Evolutionary conservation across 2,329 filamentous ascomycete species (phyloP).

Genomic region (Sarocladium oryzae): DNA sequence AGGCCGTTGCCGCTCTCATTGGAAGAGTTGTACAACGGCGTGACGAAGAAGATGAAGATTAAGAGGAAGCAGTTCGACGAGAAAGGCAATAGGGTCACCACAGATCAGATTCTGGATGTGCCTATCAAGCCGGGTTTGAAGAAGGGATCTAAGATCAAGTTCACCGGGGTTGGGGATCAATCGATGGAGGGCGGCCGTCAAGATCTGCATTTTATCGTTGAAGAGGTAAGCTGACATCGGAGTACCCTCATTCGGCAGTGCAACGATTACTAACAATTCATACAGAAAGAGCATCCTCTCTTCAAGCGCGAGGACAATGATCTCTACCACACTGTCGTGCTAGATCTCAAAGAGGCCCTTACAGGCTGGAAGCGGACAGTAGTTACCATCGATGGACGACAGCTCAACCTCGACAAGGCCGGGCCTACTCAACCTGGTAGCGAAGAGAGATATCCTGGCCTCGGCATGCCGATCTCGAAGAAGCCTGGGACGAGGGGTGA

Average conservation of each 20-base stretch:
- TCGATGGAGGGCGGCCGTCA: constrained; percentile 85
- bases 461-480: constrained; percentile 95
- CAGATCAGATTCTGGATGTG: constrained; percentile 88
- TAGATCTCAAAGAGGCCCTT: constrained; percentile 87
- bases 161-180: constrained; percentile 94
- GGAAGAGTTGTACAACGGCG: constrained; percentile 82
- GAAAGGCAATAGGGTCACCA: constrained; percentile 70
- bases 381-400: constrained; percentile 85
- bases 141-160: constrained; percentile 97
- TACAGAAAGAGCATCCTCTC: constrained; percentile 76
- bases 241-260: neutral
- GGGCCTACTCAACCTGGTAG: constrained; percentile 83
- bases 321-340: constrained; percentile 67
- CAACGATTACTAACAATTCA: constrained; percentile 31
- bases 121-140: constrained; percentile 94
- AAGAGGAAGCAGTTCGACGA: constrained; percentile 93
- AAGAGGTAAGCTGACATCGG: constrained; percentile 61
- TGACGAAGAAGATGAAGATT: constrained; percentile 96
- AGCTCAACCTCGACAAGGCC: constrained; percentile 69
- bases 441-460: constrained; percentile 71
- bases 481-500: constrained; percentile 79
- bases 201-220: constrained; percentile 89
- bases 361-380: constrained; percentile 93
- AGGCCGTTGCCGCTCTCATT: constrained; percentile 72
- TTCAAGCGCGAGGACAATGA: constrained; percentile 88